A percentile compares a stretch with the other conserved stretches of the same genome.
Evolutionary conservation across 169 alveolate species (phyloP).

Genomic region (Cytauxzoon felis): DNA sequence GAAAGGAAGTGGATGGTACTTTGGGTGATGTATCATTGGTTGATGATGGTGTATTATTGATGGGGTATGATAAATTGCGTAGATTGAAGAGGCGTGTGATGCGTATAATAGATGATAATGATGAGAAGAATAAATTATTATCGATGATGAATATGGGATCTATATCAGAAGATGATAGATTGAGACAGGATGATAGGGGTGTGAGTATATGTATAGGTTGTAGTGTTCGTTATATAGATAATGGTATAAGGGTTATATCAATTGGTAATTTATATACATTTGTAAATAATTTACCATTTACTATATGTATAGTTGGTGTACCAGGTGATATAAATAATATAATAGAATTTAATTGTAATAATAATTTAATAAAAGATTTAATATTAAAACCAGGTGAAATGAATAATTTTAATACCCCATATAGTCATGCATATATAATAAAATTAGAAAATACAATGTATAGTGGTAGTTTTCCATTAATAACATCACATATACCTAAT

Average conservation of each 20-base stretch:
- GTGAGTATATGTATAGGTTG: constrained; percentile 64
- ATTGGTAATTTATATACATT: constrained; percentile 75
- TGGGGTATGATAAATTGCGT: no score
- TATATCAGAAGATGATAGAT: neutral
- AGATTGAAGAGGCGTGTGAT: no score
- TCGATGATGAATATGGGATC: neutral
- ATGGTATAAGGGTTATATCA: constrained; percentile 72
- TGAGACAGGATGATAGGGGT: constrained; percentile 32
- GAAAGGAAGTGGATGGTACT: no score
- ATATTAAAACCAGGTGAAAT: constrained; percentile 57
- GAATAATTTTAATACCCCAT: constrained; percentile 42
- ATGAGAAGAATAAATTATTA: neutral
- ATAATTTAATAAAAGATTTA: constrained; percentile 1
- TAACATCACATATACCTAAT: constrained; percentile 70
- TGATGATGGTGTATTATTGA: no score
- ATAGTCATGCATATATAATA: constrained; percentile 46
- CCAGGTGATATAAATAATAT: constrained; percentile 17
- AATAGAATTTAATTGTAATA: neutral
- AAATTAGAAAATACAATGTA: constrained; percentile 36
- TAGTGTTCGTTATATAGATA: constrained; percentile 75
- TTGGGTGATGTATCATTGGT: no score
- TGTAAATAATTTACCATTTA: constrained; percentile 71
- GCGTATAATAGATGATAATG: constrained; percentile 6
- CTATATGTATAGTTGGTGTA: constrained; percentile 58
- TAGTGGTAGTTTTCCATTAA: constrained; percentile 68